Percentiles rank a stretch among this genome's conserved stretches.
These are phyloP conservation scores for Saturnispora kantuleensis DNA, from an alignment of 805 yeast genomes.

Conservation along the genomic window DNA sequence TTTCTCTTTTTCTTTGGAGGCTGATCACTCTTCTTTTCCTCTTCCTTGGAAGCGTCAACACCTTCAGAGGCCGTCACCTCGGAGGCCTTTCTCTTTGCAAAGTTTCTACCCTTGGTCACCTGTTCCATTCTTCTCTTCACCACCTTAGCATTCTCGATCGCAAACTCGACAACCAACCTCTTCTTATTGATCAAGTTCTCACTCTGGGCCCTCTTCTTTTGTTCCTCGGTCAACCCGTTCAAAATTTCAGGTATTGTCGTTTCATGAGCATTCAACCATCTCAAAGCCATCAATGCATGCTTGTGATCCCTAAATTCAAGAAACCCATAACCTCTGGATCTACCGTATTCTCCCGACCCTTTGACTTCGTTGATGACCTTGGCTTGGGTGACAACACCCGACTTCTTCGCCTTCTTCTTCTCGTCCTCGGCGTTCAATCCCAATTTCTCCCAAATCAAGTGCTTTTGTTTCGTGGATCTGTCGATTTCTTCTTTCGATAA, in stretches of 20 bases:
- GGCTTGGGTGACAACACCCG: conserved; percentile 89
- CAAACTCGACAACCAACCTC: conserved; percentile 86
- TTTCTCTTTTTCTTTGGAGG: conserved; percentile 18
- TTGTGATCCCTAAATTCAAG: conserved; percentile 88
- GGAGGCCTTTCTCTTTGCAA: conserved; percentile 17
- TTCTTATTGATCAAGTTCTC: conserved; percentile 50
- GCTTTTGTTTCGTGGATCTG: conserved; percentile 66
- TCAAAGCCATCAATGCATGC: conserved; percentile 86
- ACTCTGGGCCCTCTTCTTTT: conserved; percentile 41
- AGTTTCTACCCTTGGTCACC: conserved; percentile 25
- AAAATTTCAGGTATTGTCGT: conserved; percentile 62
- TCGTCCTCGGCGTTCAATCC: conserved; percentile 31
- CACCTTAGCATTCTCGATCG: conserved; percentile 90
- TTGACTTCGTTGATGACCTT: conserved; percentile 89
- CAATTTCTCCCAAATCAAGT: conserved; percentile 24
- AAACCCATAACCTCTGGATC: conserved; percentile 96
- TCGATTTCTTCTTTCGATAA: conserved; percentile 79
- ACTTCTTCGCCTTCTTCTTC: conserved; percentile 56
- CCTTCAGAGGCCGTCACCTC: conserved; percentile 16
- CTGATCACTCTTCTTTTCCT: conserved; percentile 20
- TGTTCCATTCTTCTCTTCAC: conserved; percentile 81
- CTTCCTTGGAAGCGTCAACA: conserved; percentile 11
- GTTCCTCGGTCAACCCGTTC: conserved; percentile 64
- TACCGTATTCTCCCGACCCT: conserved; percentile 76
- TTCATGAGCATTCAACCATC: conserved; percentile 94